Evolutionary conservation across 2,329 filamentous ascomycete genomes (phyloP).

Genomic region (Botrytis tulipae): DNA sequence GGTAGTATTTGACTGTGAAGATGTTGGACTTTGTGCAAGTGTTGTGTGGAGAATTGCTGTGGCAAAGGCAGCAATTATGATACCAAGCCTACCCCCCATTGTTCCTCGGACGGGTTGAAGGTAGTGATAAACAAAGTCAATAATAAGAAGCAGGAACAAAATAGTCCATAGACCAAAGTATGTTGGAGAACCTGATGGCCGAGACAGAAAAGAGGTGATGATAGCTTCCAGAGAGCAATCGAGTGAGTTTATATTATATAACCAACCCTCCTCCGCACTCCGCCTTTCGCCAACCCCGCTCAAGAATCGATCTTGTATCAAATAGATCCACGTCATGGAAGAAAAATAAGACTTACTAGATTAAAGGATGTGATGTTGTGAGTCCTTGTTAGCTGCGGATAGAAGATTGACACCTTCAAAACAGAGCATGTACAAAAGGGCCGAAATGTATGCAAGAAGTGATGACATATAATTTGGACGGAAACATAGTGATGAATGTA

Average conservation of each 20-base stretch:
- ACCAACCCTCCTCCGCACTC: neutral
- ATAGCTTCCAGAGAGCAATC: neutral
- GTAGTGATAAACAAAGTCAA: neutral
- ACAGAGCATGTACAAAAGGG: neutral
- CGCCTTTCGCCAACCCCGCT: neutral
- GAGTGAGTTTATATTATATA: constrained; percentile 1
- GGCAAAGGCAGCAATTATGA: constrained; percentile 25
- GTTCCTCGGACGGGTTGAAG: constrained; percentile 8
- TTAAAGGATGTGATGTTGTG: neutral
- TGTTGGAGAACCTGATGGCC: neutral
- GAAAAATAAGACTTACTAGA: neutral
- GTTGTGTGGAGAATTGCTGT: constrained; percentile 22
- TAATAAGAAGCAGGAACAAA: neutral
- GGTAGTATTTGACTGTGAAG: constrained; percentile 21
- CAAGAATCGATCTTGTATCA: neutral
- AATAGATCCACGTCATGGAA: neutral
- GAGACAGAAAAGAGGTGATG: neutral
- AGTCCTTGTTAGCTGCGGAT: neutral
- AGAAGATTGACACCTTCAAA: neutral
- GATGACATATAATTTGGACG: neutral
- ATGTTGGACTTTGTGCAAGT: constrained; percentile 26
- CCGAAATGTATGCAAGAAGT: neutral
- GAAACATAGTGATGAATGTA: neutral
- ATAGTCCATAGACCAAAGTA: constrained; percentile 1
- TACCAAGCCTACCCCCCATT: constrained; percentile 23